Percentiles rank a stretch among this genome's conserved stretches.
Evolutionary conservation across 495 filamentous ascomycete species (phyloP).

Genomic region (Talaromyces thailandensis): DNA sequence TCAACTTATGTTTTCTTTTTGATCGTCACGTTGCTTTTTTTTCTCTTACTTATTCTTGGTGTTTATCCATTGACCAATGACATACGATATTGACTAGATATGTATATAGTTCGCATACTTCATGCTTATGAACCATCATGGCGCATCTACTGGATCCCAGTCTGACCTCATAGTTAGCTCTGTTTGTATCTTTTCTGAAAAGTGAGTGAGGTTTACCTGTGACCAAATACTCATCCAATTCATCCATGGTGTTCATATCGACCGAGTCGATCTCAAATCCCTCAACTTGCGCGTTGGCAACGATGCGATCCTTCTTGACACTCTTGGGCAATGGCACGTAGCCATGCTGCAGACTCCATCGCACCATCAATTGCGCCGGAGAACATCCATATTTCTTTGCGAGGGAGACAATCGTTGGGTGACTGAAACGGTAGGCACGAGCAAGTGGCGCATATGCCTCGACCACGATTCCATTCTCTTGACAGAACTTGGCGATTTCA

Average conservation of each 20-base stretch:
- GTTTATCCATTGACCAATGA: neutral
- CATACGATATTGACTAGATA: neutral
- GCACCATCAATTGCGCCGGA: conserved; percentile 52
- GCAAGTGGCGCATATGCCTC: conserved; percentile 60
- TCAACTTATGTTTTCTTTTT: neutral
- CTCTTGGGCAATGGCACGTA: conserved; percentile 69
- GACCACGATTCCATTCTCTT: conserved; percentile 44
- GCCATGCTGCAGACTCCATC: conserved; percentile 53
- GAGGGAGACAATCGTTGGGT: conserved; percentile 40
- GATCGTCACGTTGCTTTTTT: neutral
- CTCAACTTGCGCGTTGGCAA: conserved; percentile 45
- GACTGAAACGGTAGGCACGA: conserved; percentile 45
- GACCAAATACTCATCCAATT: conserved; percentile 37
- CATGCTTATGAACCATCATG: neutral
- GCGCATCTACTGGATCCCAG: conserved; percentile 29
- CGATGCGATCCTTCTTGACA: conserved; percentile 52
- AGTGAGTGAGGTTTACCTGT: conserved; percentile 21
- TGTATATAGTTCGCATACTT: neutral
- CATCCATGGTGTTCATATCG: conserved; percentile 18
- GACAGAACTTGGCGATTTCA: conserved; percentile 47
- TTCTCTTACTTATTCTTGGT: neutral
- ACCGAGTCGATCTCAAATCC: conserved; percentile 53
- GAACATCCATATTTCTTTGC: conserved; percentile 49
- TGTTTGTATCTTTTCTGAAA: neutral
- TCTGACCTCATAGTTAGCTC: conserved; percentile 12